These are phyloP conservation scores for Monascus ruber DNA, from an alignment of 2,329 filamentous ascomycete genomes.

Conservation along the genomic window DNA sequence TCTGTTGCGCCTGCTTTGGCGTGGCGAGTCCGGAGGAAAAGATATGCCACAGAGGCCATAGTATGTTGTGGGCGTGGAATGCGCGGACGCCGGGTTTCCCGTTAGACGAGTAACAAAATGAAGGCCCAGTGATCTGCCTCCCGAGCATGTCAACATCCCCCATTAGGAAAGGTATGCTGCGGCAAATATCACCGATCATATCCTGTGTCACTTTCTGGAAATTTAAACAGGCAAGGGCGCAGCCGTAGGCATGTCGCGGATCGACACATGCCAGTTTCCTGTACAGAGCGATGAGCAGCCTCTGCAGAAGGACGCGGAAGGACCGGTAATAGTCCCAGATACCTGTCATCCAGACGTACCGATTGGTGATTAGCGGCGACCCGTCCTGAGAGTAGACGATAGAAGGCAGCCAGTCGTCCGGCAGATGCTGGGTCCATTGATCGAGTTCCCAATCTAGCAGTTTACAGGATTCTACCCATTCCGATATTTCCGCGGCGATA, in stretches of 20 bases:
- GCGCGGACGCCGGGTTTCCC: slow-evolving; percentile 13
- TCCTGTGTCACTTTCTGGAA: slow-evolving; percentile 16
- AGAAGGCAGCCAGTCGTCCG: slow-evolving; percentile 23
- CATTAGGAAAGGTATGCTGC: slow-evolving; percentile 22
- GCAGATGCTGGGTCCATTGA: slow-evolving; percentile 19
- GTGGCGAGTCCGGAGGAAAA: slow-evolving; percentile 22
- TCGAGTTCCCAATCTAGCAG: slow-evolving; percentile 18
- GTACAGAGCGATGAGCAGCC: slow-evolving; percentile 16
- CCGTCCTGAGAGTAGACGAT: slow-evolving; percentile 18
- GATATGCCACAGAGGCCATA: slow-evolving; percentile 30
- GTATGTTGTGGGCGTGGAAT: slow-evolving; percentile 19
- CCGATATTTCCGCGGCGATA: slow-evolving; percentile 7
- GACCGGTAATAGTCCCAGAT: slow-evolving; percentile 28
- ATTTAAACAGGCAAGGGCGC: neutral
- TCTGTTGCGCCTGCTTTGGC: slow-evolving; percentile 16
- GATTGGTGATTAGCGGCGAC: slow-evolving; percentile 22
- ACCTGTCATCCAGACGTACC: slow-evolving; percentile 14
- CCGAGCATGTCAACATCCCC: slow-evolving; percentile 22
- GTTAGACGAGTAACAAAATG: neutral
- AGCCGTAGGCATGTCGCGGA: slow-evolving; percentile 1
- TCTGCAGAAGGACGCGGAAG: slow-evolving; percentile 21
- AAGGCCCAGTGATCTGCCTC: slow-evolving; percentile 6
- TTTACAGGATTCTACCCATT: slow-evolving; percentile 13
- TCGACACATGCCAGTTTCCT: slow-evolving; percentile 7
- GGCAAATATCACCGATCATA: slow-evolving; percentile 24